Percentiles rank a stretch among this genome's conserved stretches.
Evolutionary conservation across 805 yeast genomes (phyloP).

Genomic region (Zygosaccharomyces rouxii): DNA sequence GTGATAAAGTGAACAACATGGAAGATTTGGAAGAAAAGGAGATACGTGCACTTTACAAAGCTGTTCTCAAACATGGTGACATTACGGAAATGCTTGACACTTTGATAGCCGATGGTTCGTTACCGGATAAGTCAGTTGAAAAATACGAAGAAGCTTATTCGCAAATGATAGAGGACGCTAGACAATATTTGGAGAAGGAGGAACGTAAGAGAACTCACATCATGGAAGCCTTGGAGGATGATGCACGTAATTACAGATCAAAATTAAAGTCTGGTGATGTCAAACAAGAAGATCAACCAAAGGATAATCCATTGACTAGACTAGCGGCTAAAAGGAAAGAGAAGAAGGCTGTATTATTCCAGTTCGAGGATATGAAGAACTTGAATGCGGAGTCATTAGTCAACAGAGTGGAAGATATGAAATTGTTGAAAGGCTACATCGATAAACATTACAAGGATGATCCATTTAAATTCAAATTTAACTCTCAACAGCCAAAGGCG

Average conservation of each 20-base stretch:
- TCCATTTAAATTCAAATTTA: slow-evolving; percentile 57
- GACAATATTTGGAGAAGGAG: slow-evolving; percentile 57
- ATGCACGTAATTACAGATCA: slow-evolving; percentile 53
- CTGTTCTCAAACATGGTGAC: slow-evolving; percentile 79
- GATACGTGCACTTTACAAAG: slow-evolving; percentile 76
- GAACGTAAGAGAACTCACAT: slow-evolving; percentile 56
- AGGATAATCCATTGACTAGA: slow-evolving; percentile 45
- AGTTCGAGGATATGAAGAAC: slow-evolving; percentile 79
- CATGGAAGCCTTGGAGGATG: slow-evolving; percentile 54
- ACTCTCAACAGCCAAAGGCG: slow-evolving; percentile 56
- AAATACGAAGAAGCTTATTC: slow-evolving; percentile 67
- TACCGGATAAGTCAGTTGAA: slow-evolving; percentile 80
- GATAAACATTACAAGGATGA: slow-evolving; percentile 49
- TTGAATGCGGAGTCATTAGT: slow-evolving; percentile 86
- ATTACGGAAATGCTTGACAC: slow-evolving; percentile 73
- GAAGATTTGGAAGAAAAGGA: slow-evolving; percentile 76
- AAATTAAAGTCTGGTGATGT: slow-evolving; percentile 37
- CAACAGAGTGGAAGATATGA: slow-evolving; percentile 82
- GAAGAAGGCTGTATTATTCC: slow-evolving; percentile 84
- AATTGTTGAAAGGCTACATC: slow-evolving; percentile 51
- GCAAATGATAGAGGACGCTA: slow-evolving; percentile 64
- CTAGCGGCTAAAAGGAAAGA: slow-evolving; percentile 71
- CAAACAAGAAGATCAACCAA: slow-evolving; percentile 31
- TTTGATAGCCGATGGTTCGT: slow-evolving; percentile 81
- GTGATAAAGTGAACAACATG: slow-evolving; percentile 42